phyloP scores from a whole-genome alignment of 2,329 filamentous ascomycete species.

The Apiospora malaysiana region DNA sequence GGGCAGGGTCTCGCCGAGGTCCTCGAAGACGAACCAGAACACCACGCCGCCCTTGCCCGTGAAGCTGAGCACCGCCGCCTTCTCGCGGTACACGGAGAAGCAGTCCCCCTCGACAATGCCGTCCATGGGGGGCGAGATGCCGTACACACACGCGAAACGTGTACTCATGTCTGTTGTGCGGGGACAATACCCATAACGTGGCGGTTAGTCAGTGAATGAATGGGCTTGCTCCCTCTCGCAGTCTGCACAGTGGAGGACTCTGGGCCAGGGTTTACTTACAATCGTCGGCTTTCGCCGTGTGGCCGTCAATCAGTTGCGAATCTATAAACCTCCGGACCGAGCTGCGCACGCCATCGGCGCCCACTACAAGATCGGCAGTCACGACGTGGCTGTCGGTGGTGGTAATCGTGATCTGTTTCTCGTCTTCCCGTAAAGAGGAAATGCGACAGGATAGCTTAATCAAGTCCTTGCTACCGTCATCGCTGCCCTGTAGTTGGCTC shows the following conservation, averaged over 20 bases:
- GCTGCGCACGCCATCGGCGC: constrained; percentile 50
- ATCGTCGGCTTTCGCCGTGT: too few species aligned
- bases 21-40: constrained; percentile 11
- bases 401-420: background rate
- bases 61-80: background rate
- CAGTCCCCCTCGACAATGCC: background rate
- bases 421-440: constrained; percentile 4
- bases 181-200: too few species aligned
- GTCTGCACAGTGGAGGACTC: too few species aligned
- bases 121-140: background rate
- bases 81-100: constrained; percentile 7
- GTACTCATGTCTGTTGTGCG: too few species aligned
- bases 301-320: background rate
- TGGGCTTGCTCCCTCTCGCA: too few species aligned
- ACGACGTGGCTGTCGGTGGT: constrained; percentile 36
- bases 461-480: background rate
- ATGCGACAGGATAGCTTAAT: background rate
- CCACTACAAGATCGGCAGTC: constrained; percentile 44
- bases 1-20: constrained; percentile 2
- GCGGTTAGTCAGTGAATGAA: too few species aligned
- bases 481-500: background rate
- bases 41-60: constrained; percentile 7
- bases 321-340: constrained; percentile 33
- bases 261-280: too few species aligned
- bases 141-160: too few species aligned